Conservation (phyloP, 1,284 basidiomycete genomes). For the Cryptococcus hybrid region DNA sequence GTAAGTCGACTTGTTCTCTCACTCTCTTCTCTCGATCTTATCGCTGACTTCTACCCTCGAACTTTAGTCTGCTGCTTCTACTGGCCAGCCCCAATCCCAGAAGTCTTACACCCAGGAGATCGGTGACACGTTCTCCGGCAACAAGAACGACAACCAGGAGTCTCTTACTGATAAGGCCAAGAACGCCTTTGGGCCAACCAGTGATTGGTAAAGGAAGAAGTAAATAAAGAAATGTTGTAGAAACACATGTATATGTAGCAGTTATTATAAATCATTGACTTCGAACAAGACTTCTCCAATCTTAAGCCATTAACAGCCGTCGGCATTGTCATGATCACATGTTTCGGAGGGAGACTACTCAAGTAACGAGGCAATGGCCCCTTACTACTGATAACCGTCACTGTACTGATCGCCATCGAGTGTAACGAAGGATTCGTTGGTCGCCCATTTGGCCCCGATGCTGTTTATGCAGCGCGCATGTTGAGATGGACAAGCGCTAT, state of each 20-base stretch:
- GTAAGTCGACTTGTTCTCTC: conserved; percentile 14
- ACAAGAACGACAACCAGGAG: conserved; percentile 31
- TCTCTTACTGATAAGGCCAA: conserved; percentile 32
- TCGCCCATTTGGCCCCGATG: no score
- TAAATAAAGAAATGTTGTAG: conserved; percentile 6
- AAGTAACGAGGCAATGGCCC: no score
- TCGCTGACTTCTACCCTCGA: background rate
- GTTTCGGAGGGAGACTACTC: no score
- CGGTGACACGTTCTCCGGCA: conserved; percentile 34
- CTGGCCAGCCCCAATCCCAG: conserved; percentile 34
- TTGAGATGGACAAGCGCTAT: no score
- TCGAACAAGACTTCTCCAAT: background rate
- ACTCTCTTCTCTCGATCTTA: background rate
- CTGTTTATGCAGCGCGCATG: no score
- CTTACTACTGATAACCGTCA: no score
- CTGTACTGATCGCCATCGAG: no score
- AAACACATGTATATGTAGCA: background rate
- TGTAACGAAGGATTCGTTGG: no score
- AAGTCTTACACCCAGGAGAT: conserved; percentile 32
- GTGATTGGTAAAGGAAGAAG: background rate
- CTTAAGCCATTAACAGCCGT: no score
- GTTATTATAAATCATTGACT: conserved; percentile 1
- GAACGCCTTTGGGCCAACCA: conserved; percentile 21
- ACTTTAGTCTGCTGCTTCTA: conserved; percentile 29
- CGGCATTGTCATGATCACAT: no score